Evolutionary conservation across 2,329 filamentous ascomycete genomes (phyloP).

Genomic region (Talaromyces pinophilus): DNA sequence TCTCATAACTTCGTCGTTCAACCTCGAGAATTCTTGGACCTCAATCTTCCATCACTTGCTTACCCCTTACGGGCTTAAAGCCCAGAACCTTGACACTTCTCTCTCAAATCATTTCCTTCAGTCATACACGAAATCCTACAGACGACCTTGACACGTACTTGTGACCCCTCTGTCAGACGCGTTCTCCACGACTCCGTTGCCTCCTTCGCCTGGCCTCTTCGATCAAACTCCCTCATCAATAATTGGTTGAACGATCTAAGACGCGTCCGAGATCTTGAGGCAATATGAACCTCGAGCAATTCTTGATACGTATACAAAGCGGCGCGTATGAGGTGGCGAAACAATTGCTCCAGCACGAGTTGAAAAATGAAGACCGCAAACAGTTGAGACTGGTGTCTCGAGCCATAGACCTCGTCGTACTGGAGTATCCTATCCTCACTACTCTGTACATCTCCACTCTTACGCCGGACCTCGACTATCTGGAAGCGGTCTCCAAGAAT

Average conservation of each 20-base stretch:
- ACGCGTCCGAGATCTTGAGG: neutral
- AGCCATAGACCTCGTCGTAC: neutral
- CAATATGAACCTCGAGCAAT: constrained; percentile 14
- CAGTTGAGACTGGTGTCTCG: constrained; percentile 9
- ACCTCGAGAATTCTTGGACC: neutral
- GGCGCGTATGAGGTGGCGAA: neutral
- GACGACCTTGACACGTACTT: neutral
- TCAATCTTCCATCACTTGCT: neutral
- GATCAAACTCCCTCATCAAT: neutral
- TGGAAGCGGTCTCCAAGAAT: constrained; percentile 10
- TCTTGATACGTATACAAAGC: neutral
- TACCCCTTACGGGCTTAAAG: too few species aligned
- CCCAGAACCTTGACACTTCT: too few species aligned
- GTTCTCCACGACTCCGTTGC: neutral
- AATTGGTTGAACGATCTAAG: neutral
- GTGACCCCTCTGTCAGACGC: neutral
- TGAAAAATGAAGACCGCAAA: neutral
- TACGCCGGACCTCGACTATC: constrained; percentile 3
- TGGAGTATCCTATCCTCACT: constrained; percentile 5
- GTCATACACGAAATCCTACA: neutral
- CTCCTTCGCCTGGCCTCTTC: neutral
- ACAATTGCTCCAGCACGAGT: neutral
- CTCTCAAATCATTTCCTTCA: too few species aligned
- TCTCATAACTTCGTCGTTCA: neutral
- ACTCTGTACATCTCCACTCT: constrained; percentile 13